A percentile compares a stretch with the other conserved stretches of the same genome.
phyloP scores from a whole-genome alignment of 768 basidiomycete genomes.

The Rhizopogon vinicolor region DNA sequence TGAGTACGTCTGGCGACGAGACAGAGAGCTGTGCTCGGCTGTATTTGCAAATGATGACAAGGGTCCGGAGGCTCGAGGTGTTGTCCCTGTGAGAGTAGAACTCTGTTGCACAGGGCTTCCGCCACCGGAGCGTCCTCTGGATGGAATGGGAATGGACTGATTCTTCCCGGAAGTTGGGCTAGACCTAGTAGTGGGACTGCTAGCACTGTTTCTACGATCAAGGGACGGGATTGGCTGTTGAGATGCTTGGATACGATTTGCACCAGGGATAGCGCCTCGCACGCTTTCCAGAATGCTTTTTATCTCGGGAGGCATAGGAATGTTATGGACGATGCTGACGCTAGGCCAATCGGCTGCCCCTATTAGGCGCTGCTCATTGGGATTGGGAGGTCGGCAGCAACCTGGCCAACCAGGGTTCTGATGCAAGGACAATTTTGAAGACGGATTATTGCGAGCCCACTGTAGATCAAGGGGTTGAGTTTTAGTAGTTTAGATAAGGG shows the following conservation, averaged over 20 bases:
- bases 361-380: conserved; percentile 57
- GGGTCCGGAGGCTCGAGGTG: conserved; percentile 23
- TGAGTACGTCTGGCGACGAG: conserved; percentile 45
- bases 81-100: conserved; percentile 18
- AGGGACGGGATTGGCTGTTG: conserved; percentile 25
- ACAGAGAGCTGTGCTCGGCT: conserved; percentile 38
- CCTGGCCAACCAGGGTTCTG: conserved; percentile 84
- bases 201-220: conserved; percentile 46
- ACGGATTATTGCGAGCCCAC: conserved; percentile 68
- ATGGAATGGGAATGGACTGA: conserved; percentile 28
- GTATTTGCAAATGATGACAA: conserved; percentile 43
- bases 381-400: conserved; percentile 74
- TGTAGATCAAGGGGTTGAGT: conserved; percentile 26
- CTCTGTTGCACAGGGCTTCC: conserved; percentile 43
- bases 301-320: conserved; percentile 70
- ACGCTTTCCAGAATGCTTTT: conserved; percentile 61
- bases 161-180: conserved; percentile 37
- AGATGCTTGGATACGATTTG: conserved; percentile 28
- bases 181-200: conserved; percentile 17
- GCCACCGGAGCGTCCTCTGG: conserved; percentile 42
- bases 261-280: conserved; percentile 30
- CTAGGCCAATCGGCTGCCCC: conserved; percentile 76
- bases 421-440: conserved; percentile 49
- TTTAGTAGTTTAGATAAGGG: conserved; percentile 14
- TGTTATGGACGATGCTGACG: conserved; percentile 68